Evolutionary conservation across 2,329 filamentous ascomycete genomes (phyloP), one percentile per base, ranked within the genome.

Genomic region (Trichophyton verrucosum): DNA sequence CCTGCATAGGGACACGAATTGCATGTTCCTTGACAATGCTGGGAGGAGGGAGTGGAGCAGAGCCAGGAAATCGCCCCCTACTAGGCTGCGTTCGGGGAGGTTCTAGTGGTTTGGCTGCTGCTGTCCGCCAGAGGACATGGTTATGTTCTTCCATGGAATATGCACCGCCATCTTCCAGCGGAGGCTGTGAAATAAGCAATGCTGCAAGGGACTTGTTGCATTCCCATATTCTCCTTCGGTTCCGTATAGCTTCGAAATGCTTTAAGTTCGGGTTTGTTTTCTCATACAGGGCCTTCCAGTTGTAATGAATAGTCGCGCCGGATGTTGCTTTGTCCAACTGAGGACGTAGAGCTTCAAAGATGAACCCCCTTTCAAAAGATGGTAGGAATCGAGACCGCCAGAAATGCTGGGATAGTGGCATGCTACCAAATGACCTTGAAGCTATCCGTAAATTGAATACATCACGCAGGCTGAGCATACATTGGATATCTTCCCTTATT

Each of bases 251-350:
- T 11, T 44, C 47, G 1, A 58, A 59, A 8, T 63, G 46, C 2
- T 42, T 27, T 17, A 51, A 11, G 8, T n/a, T 60, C 24, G 58
- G 11, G 20, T 57, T 42, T n/a, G 63, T 65, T 44, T 57, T 60
- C n/a, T 66, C 33, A 44, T 66, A 67, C 24, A 66, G 49, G 7
- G 47, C 42, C 59, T 61, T 66, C 66, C 65, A 68, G 33, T 77
- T 61, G 8, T 63, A 40, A 36, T 20, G 24, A 61, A 46, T 22
- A 58, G 36, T 15, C 57, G 36, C 36, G 15, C 20, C 36, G 17
- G 20, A 24, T 38, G 2, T 44, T 5, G 15, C 3, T 2, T 7
- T 40, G 24, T 33, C 24, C 11, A 24, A 8, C 22, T 27, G 20
- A 49, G 20, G 20, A 13, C 22, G 22, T 27, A 49, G 9, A 57